A percentile compares a stretch with the other conserved stretches of the same genome.
phyloP scores from a whole-genome alignment of 2,329 filamentous ascomycete genomes.

The Hymenoscyphus fraxineus region DNA sequence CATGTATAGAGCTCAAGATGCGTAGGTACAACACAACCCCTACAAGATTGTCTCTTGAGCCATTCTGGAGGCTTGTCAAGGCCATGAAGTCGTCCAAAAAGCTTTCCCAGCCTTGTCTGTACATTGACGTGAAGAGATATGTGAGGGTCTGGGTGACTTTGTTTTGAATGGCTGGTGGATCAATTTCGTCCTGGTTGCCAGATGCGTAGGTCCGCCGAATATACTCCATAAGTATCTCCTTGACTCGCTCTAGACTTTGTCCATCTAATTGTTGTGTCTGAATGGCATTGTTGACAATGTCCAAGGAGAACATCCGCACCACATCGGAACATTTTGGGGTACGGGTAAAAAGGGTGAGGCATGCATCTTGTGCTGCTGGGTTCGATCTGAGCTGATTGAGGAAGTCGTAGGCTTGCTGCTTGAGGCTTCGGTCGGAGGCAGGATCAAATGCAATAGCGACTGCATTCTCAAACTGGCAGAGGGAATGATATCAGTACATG shows the following conservation, averaged over 20 bases:
- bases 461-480: constrained; percentile 81
- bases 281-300: constrained; percentile 89
- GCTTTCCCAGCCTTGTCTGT: constrained; percentile 78
- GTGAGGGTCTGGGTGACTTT: constrained; percentile 96
- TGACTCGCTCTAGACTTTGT: constrained; percentile 69
- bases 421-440: constrained; percentile 67
- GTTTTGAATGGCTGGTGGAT: constrained; percentile 81
- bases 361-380: constrained; percentile 85
- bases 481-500: constrained; percentile 5
- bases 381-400: constrained; percentile 75
- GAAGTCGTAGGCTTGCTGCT: constrained; percentile 79
- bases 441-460: constrained; percentile 92
- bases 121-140: constrained; percentile 84
- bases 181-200: constrained; percentile 51
- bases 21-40: constrained; percentile 87
- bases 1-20: constrained; percentile 84
- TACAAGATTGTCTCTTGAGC: constrained; percentile 62
- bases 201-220: constrained; percentile 70
- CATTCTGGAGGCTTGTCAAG: constrained; percentile 63
- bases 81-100: constrained; percentile 89
- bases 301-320: constrained; percentile 82
- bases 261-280: constrained; percentile 73
- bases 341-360: constrained; percentile 79
- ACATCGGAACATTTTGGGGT: constrained; percentile 74
- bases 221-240: constrained; percentile 78